Base-by-base conservation (phyloP, 2,329 filamentous ascomycete species). In the Fusarium liriodendri region DNA sequence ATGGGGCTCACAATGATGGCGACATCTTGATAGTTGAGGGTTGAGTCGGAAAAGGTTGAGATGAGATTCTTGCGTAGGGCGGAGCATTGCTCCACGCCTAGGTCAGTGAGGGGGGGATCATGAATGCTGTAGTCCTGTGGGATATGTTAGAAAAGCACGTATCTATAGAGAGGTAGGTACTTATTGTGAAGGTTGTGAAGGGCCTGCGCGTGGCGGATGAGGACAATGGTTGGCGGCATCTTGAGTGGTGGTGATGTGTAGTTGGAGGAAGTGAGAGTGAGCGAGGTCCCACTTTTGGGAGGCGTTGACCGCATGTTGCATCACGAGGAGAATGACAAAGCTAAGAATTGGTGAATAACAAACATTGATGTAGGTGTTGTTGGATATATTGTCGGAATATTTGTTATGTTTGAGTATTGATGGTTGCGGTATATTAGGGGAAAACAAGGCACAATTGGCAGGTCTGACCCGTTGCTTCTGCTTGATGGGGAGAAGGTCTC, bases 181-280 rank as follows among this genome's bases (percentile, higher is more conserved):
- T 83, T 84, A 89, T 89, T 80, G 59, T 82, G 78, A 16, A 84
- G 82, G 68, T 90, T 90, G 79, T 90, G 89, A n/a, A 85, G 78
- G 10, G 86, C 89, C 82, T 98, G 94, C 18, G 94, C 96, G 87
- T 98, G 96, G 76, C 96, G 93, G 79, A 98, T 92, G 79, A 98
- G 87, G 75, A 98, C 93, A 69, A 98, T 77, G 0, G 85, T 89
- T 1, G 88, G 88, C 61, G 88, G 79, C 88, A 90, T 90, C 13
- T 61, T 62, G 20, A 10, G 20, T 6, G 13, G 29, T 55, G 52
- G 27, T 57, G 42, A 60, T 60, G 35, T 69, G 70, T 62, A 57
- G 65, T 63, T 59, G 62, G 25, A 62, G 59, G 60, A 38, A 32
- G 52, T 22, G 54, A 45, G 38, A 16, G 52, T 54, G 32, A 60